phyloP scores from a whole-genome alignment of 306 rosid species.

The Castanopsis chinensis region DNA sequence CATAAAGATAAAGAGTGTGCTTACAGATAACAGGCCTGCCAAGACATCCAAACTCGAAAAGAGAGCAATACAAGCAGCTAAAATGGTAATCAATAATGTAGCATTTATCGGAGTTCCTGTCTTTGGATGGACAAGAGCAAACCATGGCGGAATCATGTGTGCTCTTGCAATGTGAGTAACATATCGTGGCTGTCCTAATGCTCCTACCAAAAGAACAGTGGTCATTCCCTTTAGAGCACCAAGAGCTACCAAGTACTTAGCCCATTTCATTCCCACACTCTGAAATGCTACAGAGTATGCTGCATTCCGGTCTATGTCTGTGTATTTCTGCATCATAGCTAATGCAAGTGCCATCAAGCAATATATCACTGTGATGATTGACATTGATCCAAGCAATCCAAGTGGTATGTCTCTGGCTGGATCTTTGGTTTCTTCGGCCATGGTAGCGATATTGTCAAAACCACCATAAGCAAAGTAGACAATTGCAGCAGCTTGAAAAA shows the following conservation, averaged over 20 bases:
- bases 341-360: slow-evolving; percentile 72
- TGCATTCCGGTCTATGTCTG: slow-evolving; percentile 51
- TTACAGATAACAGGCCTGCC: slow-evolving; percentile 60
- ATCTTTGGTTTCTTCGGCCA: slow-evolving; percentile 79
- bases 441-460: slow-evolving; percentile 60
- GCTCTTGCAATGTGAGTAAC: slow-evolving; percentile 75
- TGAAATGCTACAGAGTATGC: slow-evolving; percentile 68
- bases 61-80: slow-evolving; percentile 56
- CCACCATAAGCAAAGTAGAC: slow-evolving; percentile 79
- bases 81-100: slow-evolving; percentile 48
- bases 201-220: slow-evolving; percentile 63
- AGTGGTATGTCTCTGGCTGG: slow-evolving; percentile 71
- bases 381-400: slow-evolving; percentile 72
- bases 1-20: slow-evolving; percentile 68
- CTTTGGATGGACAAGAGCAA: slow-evolving; percentile 75
- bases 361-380: slow-evolving; percentile 56
- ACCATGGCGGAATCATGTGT: slow-evolving; percentile 83
- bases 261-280: slow-evolving; percentile 78
- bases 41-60: slow-evolving; percentile 61
- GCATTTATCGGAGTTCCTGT: slow-evolving; percentile 83
- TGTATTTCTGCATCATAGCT: slow-evolving; percentile 78
- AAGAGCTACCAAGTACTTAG: slow-evolving; percentile 67
- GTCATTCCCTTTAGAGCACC: slow-evolving; percentile 81
- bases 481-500: slow-evolving; percentile 69
- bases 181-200: slow-evolving; percentile 57